These are phyloP conservation scores for Brassica nigra DNA, from an alignment of 345 rosid species.

Conservation along the genomic window DNA sequence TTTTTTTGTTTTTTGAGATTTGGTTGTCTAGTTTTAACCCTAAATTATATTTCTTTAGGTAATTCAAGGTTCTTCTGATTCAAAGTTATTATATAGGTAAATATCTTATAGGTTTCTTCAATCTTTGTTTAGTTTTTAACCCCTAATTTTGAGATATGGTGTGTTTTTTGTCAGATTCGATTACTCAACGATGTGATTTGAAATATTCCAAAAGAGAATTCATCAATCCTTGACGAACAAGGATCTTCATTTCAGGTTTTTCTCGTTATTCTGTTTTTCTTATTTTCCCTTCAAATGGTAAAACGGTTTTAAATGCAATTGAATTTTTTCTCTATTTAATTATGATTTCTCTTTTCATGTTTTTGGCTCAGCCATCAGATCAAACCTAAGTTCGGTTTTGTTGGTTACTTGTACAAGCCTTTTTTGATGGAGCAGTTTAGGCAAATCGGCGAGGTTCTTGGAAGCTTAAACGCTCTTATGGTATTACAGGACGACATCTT, in stretches of 20 bases:
- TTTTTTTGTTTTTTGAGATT: background rate
- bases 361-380: background rate
- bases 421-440: slow-evolving; percentile 74
- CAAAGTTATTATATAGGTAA: background rate
- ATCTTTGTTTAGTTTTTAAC: background rate
- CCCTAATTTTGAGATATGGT: slow-evolving; percentile 31
- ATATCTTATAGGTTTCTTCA: background rate
- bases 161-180: slow-evolving; percentile 22
- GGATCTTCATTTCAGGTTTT: slow-evolving; percentile 37
- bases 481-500: slow-evolving; percentile 75
- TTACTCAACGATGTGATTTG: slow-evolving; percentile 22
- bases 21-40: background rate
- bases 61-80: background rate
- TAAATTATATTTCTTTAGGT: background rate
- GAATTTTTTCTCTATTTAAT: background rate
- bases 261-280: background rate
- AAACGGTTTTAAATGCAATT: background rate
- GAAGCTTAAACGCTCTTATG: slow-evolving; percentile 86
- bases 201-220: background rate
- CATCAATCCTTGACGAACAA: slow-evolving; percentile 8
- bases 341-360: background rate
- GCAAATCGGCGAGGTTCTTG: slow-evolving; percentile 87
- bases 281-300: background rate
- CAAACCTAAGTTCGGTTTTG: background rate
- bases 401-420: background rate